Base-by-base conservation (phyloP, 768 basidiomycete genomes). In the Lyophyllum semitale region DNA sequence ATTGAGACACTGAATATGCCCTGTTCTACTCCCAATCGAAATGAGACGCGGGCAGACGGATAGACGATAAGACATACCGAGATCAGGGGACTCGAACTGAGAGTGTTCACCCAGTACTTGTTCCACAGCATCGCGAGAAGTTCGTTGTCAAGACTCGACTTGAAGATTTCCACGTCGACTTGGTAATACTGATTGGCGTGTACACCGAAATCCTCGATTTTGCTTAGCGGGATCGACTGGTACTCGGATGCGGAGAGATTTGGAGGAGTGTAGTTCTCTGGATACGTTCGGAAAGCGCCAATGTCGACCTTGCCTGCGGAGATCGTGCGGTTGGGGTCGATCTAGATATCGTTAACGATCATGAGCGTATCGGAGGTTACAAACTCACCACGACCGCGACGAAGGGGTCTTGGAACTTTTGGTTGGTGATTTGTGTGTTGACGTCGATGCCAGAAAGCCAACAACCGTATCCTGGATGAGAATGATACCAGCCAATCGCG, bases 361-460 rank as follows among this genome's bases (percentile, higher is more conserved):
- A 37, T 18, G 18, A 25, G 38, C 49, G 27, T 30, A 22, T 32
- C 43, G 15, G n/a, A 29, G 30, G 33, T 43, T 4, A 8, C 37
- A 29, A 0, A 81, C 88, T 59, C 68, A 95, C 93, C 37, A 99
- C 96, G 30, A 99, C 93, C 8, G 96, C 96, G 27, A 98, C 87
- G 68, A 98, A 99, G 2, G 96, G 96, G 71, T 99, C 96, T 70
- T 91, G 90, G 75, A 84, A 95, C 66, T 88, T 89, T 66, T 99
- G 96, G 69, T 98, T 95, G 65, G 85, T 94, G 76, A 91, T 82
- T 67, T 99, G 97, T 0, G 97, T 99, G 68, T 90, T 92, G 55
- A 98, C 97, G 65, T 99, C 97, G 73, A 99, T 98, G 23, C 97
- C 97, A 12, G 95, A 98, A 8, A 99, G 76, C 97, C 97, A 99